These are phyloP conservation scores for Stylosanthes scabra DNA, from an alignment of 331 rosid genomes.

Conservation along the genomic window DNA sequence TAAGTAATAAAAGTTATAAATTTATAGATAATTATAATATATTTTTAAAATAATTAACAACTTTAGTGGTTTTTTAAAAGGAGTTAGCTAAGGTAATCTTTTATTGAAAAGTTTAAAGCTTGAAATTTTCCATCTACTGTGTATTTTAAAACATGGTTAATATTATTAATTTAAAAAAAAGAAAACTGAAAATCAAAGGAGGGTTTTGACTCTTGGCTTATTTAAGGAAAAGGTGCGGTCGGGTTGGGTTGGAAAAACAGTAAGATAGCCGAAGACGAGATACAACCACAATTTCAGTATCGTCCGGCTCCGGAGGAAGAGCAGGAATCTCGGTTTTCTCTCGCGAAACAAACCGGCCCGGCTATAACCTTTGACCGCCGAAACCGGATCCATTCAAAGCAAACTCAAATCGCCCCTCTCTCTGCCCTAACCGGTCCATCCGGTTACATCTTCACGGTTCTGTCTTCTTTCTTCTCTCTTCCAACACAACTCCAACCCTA, in stretches of 20 bases:
- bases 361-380: conserved; percentile 29
- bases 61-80: too few relatives aligned
- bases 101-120: too few relatives aligned
- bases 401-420: conserved; percentile 48
- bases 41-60: too few relatives aligned
- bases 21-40: too few relatives aligned
- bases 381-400: conserved; percentile 49
- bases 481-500: background rate
- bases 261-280: background rate
- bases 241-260: background rate
- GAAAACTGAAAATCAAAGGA: too few relatives aligned
- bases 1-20: too few relatives aligned
- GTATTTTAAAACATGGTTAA: too few relatives aligned
- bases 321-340: conserved; percentile 53
- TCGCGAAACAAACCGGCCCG: conserved; percentile 51
- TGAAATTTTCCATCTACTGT: too few relatives aligned
- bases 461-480: conserved; percentile 5
- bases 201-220: too few relatives aligned
- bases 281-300: background rate
- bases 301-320: conserved; percentile 40
- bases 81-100: too few relatives aligned
- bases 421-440: conserved; percentile 74
- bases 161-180: too few relatives aligned
- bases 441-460: conserved; percentile 57
- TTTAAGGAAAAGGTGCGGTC: too few relatives aligned